These are phyloP conservation scores for Verticillium isaacii DNA, from an alignment of 2,329 filamentous ascomycete genomes.

Conservation along the genomic window DNA sequence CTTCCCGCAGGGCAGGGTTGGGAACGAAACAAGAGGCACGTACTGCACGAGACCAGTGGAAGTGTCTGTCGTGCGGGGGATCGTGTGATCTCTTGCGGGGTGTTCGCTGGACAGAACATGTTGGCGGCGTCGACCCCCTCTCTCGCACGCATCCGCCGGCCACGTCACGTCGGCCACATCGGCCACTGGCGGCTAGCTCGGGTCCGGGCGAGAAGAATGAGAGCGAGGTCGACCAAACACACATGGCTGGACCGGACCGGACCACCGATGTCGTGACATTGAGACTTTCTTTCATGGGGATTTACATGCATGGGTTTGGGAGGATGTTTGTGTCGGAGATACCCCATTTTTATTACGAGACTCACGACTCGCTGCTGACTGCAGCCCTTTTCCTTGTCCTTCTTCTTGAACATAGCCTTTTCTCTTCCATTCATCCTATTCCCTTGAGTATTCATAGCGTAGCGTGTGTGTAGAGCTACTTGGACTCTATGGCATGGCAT, in stretches of 20 bases:
- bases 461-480: neutral
- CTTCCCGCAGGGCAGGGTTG: conserved; percentile 9
- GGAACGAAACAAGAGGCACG: conserved; percentile 1
- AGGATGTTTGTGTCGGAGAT: neutral
- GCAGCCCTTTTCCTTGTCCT: neutral
- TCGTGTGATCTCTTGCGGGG: neutral
- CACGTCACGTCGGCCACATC: neutral
- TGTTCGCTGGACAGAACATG: neutral
- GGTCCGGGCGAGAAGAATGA: neutral
- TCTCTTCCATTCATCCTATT: neutral
- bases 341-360: neutral
- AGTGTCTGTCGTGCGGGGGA: neutral
- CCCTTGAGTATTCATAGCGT: neutral
- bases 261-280: neutral
- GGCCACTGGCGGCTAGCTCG: neutral
- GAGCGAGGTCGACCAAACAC: neutral
- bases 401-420: neutral
- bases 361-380: neutral
- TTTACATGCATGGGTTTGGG: neutral
- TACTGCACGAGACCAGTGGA: neutral
- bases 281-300: neutral
- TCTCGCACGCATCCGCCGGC: neutral
- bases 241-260: neutral
- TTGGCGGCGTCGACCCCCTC: neutral
- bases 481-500: neutral